Evolutionary conservation across 495 filamentous ascomycete genomes (phyloP), one percentile per base, ranked within the genome.

Genomic region (Talaromyces thailandensis): DNA sequence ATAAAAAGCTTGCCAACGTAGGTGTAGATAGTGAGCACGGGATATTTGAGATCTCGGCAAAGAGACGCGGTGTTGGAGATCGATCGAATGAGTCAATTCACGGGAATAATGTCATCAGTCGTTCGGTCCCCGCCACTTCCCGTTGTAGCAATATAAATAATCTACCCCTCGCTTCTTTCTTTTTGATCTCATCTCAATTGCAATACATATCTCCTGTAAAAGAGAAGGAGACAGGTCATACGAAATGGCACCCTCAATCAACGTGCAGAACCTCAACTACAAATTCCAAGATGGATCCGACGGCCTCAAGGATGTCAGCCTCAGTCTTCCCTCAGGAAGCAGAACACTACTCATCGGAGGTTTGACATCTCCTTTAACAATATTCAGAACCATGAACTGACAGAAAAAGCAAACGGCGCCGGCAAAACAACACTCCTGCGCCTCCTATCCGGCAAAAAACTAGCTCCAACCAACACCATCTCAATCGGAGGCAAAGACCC

Each of bases 351-450:
- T 99, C 9, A 96, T 98, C 68, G 94, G 94, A 69, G 94, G 87
- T 88, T 65, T 66, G 68, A 43, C 56, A 26, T 28, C 21, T 58
- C 57, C 12, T 9, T 57, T 55, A 23, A 12, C 12, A 28, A 32
- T 12, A 31, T 29, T 59, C 18, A 26, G 29, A 3, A 3, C 18
- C 25, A 23, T 18, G 60, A 18, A 35, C 18, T 61, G 62, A 57
- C 23, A 28, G 32, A 8, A 45, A 43, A 60, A 90, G 88, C 95
- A 62, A 99, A 99, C 74, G 94, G 94, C 68, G 93, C 95, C 18
- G 94, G 94, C 48, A 99, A 99, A 71, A 98, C 95, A 23, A 98
- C 94, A 3, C 86, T 99, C 32, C 88, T 99, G 50, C 93, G 88
- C 61, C 80, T 91, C 31, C 83, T 95, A 51, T 88, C 90, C n/a